Base-by-base conservation (phyloP, 208 protist species). In the Vickermania ingenoplastis region DNA sequence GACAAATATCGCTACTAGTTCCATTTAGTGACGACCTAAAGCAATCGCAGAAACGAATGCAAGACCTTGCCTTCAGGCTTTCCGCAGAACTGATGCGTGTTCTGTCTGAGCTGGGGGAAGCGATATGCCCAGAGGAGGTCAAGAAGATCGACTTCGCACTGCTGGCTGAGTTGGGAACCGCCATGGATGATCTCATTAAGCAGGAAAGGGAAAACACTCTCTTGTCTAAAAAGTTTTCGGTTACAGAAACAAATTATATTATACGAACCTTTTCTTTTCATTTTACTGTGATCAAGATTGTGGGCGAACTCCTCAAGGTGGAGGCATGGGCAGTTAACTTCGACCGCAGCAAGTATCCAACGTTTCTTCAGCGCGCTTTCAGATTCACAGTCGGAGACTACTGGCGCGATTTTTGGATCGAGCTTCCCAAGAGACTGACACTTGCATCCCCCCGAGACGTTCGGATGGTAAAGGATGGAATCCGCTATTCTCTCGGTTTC, bases 321-420 rank as follows among this genome's bases (percentile, higher is more conserved):
- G 78, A 75, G 49, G 53, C 72, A 23, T 23, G 48, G 29, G 74
- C 75, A 61, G 63, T 63, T 29, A 73, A 79, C 50, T 86, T 88
- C 57, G 76, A 91, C 48, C 64, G 57, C 0, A 65, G 53, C 28
- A 70, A 74, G 53, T 91, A 86, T 60, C 74, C 72, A 1, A 75
- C 64, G 1, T 25, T 71, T 3, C 67, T 29, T 26, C 73, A 51
- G 11, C 73, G 78, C 13, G 60, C 74, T 1, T 41, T 72, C 21
- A 67, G 88, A 25, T 91, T 91, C 50, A 76, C 86, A 57, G 69
- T 91, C 22, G 52, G 69, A 24, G 84, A 91, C 25, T 49, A 67
- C 26, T 88, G 77, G 78, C 49, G 67, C 36, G 67, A 71, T 59
- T 88, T 91, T 57, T 87, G 80, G 73, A 41, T 51, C 11, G 81